Percentiles rank a stretch among this genome's conserved stretches.
Evolutionary conservation across 208 protist genomes (phyloP).

Genomic region (Wallacemonas collosoma): DNA sequence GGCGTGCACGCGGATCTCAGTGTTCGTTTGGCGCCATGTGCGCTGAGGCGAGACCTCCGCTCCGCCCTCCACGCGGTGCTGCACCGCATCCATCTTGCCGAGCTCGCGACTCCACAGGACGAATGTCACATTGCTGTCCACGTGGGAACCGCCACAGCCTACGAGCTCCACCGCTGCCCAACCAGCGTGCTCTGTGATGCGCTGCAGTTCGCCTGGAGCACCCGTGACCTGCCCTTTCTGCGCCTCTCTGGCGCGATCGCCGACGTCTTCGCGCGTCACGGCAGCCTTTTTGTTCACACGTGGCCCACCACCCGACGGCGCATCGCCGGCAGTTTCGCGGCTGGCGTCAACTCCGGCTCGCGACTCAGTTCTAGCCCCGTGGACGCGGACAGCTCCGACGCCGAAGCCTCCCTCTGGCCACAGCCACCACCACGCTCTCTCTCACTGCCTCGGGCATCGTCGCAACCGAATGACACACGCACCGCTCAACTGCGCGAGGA

Average conservation of each 20-base stretch:
- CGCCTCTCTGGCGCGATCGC: slow-evolving; percentile 39
- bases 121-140: neutral
- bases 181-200: slow-evolving; percentile 58
- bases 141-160: neutral
- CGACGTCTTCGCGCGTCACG: slow-evolving; percentile 52
- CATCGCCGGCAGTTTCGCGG: neutral
- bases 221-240: slow-evolving; percentile 65
- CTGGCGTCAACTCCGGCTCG: no score
- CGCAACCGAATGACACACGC: no score
- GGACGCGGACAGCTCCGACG: no score
- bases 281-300: slow-evolving; percentile 48
- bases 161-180: slow-evolving; percentile 13
- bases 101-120: slow-evolving; percentile 13
- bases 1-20: neutral
- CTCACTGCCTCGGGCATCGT: no score
- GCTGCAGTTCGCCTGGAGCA: slow-evolving; percentile 58
- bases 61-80: neutral
- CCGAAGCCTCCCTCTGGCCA: no score
- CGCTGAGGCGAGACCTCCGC: neutral
- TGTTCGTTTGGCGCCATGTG: neutral
- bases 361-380: no score
- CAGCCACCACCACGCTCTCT: no score
- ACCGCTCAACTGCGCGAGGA: neutral
- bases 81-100: slow-evolving; percentile 4
- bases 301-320: neutral